phyloP scores from a whole-genome alignment of 208 protist genomes.

The Leishmania lainsoni region DNA sequence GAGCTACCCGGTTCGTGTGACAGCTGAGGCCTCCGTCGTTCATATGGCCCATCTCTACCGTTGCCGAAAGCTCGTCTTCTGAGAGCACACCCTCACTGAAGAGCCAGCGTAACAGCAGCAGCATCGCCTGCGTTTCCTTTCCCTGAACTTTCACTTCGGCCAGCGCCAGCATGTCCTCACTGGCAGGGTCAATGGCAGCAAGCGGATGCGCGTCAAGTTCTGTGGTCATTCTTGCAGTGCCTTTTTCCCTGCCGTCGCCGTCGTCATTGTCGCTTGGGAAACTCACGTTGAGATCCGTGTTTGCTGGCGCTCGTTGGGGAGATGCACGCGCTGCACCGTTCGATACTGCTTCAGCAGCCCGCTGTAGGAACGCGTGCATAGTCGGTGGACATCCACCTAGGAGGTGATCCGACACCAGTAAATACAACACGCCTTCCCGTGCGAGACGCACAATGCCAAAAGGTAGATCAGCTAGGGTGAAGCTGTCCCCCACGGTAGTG shows the following conservation, averaged over 20 bases:
- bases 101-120: slow-evolving; percentile 57
- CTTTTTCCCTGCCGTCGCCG: neutral
- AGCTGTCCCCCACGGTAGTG: slow-evolving; percentile 28
- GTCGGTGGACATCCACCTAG: slow-evolving; percentile 73
- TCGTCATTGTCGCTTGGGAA: slow-evolving; percentile 9
- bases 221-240: too few relatives aligned
- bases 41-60: slow-evolving; percentile 20
- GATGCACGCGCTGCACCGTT: neutral
- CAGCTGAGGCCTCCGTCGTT: neutral
- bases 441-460: slow-evolving; percentile 47
- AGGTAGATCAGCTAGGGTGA: slow-evolving; percentile 43
- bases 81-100: slow-evolving; percentile 32
- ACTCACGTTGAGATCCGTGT: slow-evolving; percentile 22
- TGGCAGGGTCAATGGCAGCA: neutral
- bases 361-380: slow-evolving; percentile 70
- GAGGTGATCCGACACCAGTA: slow-evolving; percentile 72
- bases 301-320: neutral
- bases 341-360: neutral
- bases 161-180: neutral
- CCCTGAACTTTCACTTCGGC: neutral
- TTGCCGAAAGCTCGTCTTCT: slow-evolving; percentile 33
- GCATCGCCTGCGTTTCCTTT: slow-evolving; percentile 31
- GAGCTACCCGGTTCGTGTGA: too few relatives aligned
- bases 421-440: slow-evolving; percentile 53
- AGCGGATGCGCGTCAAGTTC: slow-evolving; percentile 16